Conservation (phyloP, 768 basidiomycete species). For the Paxillus involutus region DNA sequence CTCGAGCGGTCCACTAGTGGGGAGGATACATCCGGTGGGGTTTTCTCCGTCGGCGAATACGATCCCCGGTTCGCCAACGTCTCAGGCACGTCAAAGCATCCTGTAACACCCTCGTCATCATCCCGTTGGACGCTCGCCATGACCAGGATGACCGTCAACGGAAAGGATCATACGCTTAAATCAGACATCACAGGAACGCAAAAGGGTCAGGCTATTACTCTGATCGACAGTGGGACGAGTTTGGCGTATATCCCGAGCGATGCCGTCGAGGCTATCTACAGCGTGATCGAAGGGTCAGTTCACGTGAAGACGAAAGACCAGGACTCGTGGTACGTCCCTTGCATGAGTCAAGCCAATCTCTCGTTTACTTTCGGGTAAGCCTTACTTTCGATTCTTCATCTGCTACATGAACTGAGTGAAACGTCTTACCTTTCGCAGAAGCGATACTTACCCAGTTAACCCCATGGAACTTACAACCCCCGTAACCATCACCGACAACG, state of each 20-base stretch:
- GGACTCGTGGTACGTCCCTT: conserved; percentile 39
- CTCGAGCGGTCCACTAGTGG: conserved; percentile 41
- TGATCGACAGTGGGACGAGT: conserved; percentile 47
- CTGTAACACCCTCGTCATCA: conserved; percentile 33
- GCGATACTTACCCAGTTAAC: conserved; percentile 38
- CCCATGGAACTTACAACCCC: conserved; percentile 43
- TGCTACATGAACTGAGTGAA: background rate
- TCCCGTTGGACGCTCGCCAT: conserved; percentile 44
- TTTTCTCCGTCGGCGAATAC: conserved; percentile 44
- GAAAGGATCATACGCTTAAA: conserved; percentile 21
- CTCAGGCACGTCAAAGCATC: conserved; percentile 28
- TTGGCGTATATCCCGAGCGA: conserved; percentile 33
- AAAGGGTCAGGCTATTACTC: conserved; percentile 31
- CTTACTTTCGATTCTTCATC: background rate
- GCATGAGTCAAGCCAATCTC: conserved; percentile 28
- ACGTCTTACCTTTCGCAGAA: conserved; percentile 15
- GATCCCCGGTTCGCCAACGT: conserved; percentile 34
- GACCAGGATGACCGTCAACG: conserved; percentile 37
- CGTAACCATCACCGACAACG: conserved; percentile 21
- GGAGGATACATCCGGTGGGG: conserved; percentile 39
- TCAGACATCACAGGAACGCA: conserved; percentile 34
- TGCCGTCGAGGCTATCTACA: conserved; percentile 39
- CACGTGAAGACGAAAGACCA: conserved; percentile 27
- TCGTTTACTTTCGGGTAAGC: conserved; percentile 23
- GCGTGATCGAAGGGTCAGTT: conserved; percentile 36